Evolutionary conservation across 352 stramenopile genomes (phyloP).

Genomic region (Phytophthora ohioensis): DNA sequence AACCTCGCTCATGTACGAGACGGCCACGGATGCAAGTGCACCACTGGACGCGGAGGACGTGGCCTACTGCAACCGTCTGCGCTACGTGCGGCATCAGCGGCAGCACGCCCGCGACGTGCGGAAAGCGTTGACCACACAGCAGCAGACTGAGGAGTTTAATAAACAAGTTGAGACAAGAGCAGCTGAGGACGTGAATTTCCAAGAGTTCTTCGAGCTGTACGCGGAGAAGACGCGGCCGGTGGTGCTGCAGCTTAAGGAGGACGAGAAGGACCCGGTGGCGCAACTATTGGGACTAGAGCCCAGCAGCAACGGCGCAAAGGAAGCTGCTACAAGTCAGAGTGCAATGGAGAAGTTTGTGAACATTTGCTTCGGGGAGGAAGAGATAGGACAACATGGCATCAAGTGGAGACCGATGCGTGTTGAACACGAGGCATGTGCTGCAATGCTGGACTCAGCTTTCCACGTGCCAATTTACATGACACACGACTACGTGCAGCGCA

Average conservation of each 20-base stretch:
- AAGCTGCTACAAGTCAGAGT: neutral
- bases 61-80: slow-evolving; percentile 55
- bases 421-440: slow-evolving; percentile 41
- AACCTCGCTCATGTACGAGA: slow-evolving; percentile 32
- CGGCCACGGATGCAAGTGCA: neutral
- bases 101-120: slow-evolving; percentile 44
- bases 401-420: slow-evolving; percentile 30
- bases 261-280: slow-evolving; percentile 15
- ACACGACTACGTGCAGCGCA: slow-evolving; percentile 78
- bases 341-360: slow-evolving; percentile 16
- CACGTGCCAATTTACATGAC: slow-evolving; percentile 60
- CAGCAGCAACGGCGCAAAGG: slow-evolving; percentile 3
- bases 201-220: slow-evolving; percentile 75
- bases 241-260: slow-evolving; percentile 36
- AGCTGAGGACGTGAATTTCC: slow-evolving; percentile 47
- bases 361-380: slow-evolving; percentile 32
- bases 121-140: slow-evolving; percentile 23
- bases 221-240: slow-evolving; percentile 45
- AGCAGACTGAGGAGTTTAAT: neutral
- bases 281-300: slow-evolving; percentile 29
- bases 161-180: slow-evolving; percentile 28
- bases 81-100: slow-evolving; percentile 60
- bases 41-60: slow-evolving; percentile 22
- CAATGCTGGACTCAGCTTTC: slow-evolving; percentile 48
- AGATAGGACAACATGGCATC: slow-evolving; percentile 13